A percentile compares a stretch with the other conserved stretches of the same genome.
These are phyloP conservation scores for Astrocystis sublimbata DNA, from an alignment of 495 filamentous ascomycete species.

Conservation along the genomic window DNA sequence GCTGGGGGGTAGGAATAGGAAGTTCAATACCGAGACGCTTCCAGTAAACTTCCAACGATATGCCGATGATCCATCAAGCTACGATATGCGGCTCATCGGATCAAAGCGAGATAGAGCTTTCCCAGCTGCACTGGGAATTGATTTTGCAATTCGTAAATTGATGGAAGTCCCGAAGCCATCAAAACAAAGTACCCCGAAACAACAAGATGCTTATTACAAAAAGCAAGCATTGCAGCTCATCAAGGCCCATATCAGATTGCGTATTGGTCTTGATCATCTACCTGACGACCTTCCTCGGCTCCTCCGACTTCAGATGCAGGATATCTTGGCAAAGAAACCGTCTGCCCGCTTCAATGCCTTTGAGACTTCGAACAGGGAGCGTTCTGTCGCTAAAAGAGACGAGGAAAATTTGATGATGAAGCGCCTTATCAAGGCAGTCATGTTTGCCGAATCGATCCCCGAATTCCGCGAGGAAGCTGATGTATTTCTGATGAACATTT, in stretches of 20 bases:
- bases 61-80: slow-evolving; percentile 80
- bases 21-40: slow-evolving; percentile 87
- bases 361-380: slow-evolving; percentile 71
- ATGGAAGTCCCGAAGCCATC: slow-evolving; percentile 69
- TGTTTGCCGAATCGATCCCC: slow-evolving; percentile 80
- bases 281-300: slow-evolving; percentile 85
- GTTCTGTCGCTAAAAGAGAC: slow-evolving; percentile 82
- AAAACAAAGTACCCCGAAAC: slow-evolving; percentile 53
- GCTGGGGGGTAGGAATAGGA: slow-evolving; percentile 89
- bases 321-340: slow-evolving; percentile 69
- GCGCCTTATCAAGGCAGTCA: slow-evolving; percentile 82
- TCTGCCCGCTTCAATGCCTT: slow-evolving; percentile 62
- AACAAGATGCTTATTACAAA: slow-evolving; percentile 85
- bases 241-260: slow-evolving; percentile 81
- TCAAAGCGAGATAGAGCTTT: slow-evolving; percentile 85
- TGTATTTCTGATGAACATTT: slow-evolving; percentile 73
- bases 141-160: slow-evolving; percentile 83
- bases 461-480: slow-evolving; percentile 75
- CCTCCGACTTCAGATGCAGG: slow-evolving; percentile 84
- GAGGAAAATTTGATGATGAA: slow-evolving; percentile 78
- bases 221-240: slow-evolving; percentile 87
- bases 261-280: slow-evolving; percentile 82
- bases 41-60: slow-evolving; percentile 78
- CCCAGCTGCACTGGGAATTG: slow-evolving; percentile 79
- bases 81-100: slow-evolving; percentile 86